These are phyloP conservation scores for Boletales sp. DNA, from an alignment of 768 basidiomycete species.

Conservation along the genomic window DNA sequence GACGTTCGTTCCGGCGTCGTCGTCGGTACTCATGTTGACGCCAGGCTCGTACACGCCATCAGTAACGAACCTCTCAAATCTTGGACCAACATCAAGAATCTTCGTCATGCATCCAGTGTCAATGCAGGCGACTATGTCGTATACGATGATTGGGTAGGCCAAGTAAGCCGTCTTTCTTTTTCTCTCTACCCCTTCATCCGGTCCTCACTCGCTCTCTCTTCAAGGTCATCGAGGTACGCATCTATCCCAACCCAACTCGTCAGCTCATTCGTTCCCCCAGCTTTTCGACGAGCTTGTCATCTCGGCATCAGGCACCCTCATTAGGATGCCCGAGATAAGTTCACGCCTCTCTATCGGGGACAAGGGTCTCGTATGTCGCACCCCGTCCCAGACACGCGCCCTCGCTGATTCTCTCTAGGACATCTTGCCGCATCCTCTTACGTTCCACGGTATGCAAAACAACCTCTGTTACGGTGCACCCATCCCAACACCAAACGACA, in stretches of 20 bases:
- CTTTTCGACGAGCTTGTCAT: conserved; percentile 81
- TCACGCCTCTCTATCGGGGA: conserved; percentile 75
- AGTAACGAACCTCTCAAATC: conserved; percentile 53
- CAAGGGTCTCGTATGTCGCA: conserved; percentile 56
- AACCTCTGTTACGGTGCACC: conserved; percentile 43
- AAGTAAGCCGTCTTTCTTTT: conserved; percentile 46
- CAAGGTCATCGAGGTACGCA: conserved; percentile 72
- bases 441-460: conserved; percentile 41
- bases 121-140: conserved; percentile 81
- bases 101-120: conserved; percentile 55
- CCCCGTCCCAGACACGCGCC: conserved; percentile 1
- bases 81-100: conserved; percentile 59
- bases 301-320: conserved; percentile 63
- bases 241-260: neutral
- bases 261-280: conserved; percentile 36
- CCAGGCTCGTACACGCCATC: conserved; percentile 73
- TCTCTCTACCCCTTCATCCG: conserved; percentile 4
- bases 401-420: conserved; percentile 41
- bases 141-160: conserved; percentile 85
- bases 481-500: conserved; percentile 47
- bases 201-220: conserved; percentile 8
- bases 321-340: conserved; percentile 73
- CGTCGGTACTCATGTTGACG: conserved; percentile 54
- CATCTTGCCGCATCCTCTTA: conserved; percentile 56
- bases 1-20: conserved; percentile 77